Conservation (phyloP, 306 rosid genomes). For the Sicyos edulis region DNA sequence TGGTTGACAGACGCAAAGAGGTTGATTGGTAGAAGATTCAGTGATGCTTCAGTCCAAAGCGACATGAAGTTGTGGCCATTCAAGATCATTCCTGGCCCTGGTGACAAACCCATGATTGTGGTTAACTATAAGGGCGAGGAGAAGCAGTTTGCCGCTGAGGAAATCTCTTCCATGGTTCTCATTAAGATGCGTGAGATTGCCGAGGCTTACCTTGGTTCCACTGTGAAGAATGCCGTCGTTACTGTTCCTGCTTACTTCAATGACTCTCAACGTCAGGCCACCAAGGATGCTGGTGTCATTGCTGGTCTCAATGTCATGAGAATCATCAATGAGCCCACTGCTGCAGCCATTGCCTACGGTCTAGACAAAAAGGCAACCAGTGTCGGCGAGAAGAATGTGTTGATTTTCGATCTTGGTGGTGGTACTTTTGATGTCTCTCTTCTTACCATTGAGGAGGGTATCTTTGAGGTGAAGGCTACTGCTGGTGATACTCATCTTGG, state of each 20-base stretch:
- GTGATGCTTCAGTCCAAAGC: constrained; percentile 56
- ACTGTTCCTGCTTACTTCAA: constrained; percentile 67
- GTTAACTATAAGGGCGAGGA: constrained; percentile 63
- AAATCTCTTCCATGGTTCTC: constrained; percentile 60
- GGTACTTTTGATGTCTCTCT: constrained; percentile 73
- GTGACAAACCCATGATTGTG: constrained; percentile 55
- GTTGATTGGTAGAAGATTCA: constrained; percentile 53
- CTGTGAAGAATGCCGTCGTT: constrained; percentile 54
- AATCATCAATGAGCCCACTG: constrained; percentile 62
- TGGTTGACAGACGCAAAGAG: constrained; percentile 48
- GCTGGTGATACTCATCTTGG: constrained; percentile 75
- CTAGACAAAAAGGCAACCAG: constrained; percentile 75
- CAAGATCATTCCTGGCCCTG: constrained; percentile 46
- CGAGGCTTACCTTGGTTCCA: constrained; percentile 56
- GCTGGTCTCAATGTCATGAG: constrained; percentile 60
- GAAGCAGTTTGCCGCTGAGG: constrained; percentile 58
- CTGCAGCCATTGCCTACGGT: constrained; percentile 68
- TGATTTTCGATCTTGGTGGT: constrained; percentile 66
- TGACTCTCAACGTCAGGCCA: constrained; percentile 65
- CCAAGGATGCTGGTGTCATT: constrained; percentile 71
- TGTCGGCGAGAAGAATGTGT: constrained; percentile 60
- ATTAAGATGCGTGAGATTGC: constrained; percentile 70
- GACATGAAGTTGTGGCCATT: constrained; percentile 66
- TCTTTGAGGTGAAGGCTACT: constrained; percentile 68
- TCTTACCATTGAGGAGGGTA: constrained; percentile 66